Percentiles rank a stretch among this genome's conserved stretches.
Evolutionary conservation across 2,329 filamentous ascomycete genomes (phyloP).

Genomic region (Colletotrichum sp.): DNA sequence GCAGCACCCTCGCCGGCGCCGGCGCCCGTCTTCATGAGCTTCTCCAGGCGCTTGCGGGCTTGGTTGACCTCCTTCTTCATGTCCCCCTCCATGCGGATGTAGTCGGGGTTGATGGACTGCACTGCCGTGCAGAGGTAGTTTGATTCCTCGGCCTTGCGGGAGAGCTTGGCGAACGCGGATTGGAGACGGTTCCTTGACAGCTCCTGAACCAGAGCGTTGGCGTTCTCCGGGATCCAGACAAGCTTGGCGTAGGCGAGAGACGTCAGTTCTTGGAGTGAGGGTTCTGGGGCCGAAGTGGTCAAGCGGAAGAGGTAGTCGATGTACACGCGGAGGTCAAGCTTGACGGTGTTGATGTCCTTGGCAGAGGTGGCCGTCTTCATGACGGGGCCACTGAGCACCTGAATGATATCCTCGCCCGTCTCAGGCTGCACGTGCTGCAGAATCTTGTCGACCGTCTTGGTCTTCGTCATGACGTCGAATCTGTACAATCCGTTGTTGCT

Average conservation of each 20-base stretch:
- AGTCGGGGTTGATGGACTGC: constrained; percentile 55
- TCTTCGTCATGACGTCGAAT: constrained; percentile 86
- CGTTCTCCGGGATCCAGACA: constrained; percentile 29
- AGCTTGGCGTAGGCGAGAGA: constrained; percentile 60
- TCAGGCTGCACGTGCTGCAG: constrained; percentile 63
- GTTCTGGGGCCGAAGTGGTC: constrained; percentile 40
- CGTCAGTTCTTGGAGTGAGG: constrained; percentile 58
- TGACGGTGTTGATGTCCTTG: constrained; percentile 42
- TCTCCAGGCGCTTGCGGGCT: constrained; percentile 57
- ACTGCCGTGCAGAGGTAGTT: constrained; percentile 59
- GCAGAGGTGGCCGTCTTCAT: constrained; percentile 14
- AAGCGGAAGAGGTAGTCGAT: constrained; percentile 60
- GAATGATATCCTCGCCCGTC: constrained; percentile 59
- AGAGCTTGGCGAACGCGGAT: constrained; percentile 62
- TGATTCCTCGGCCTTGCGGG: constrained; percentile 58
- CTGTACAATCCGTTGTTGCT: constrained; percentile 73
- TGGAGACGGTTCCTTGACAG: constrained; percentile 61
- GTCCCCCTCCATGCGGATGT: constrained; percentile 60
- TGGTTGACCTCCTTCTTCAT: constrained; percentile 57
- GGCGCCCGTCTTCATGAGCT: constrained; percentile 48
- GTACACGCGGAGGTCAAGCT: constrained; percentile 50
- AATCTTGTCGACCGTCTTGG: constrained; percentile 81
- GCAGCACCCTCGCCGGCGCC: constrained; percentile 31
- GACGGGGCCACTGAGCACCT: constrained; percentile 37
- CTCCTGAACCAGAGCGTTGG: constrained; percentile 42